Evolutionary conservation across 805 yeast genomes (phyloP), one percentile per base, ranked within the genome.

Genomic region (Cyberlindnera americana): DNA sequence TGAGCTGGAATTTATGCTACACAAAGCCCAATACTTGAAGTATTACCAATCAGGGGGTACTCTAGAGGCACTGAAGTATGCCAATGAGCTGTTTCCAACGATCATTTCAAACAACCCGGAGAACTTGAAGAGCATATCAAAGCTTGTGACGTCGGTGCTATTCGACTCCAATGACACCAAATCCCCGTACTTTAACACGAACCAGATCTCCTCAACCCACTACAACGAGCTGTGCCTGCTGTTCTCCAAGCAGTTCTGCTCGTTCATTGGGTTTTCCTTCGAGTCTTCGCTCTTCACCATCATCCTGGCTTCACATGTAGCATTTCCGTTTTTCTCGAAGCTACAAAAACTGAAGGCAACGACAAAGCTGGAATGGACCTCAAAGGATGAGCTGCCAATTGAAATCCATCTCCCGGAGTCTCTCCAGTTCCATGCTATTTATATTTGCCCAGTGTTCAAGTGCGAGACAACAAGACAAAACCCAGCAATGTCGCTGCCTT

Each of bases 391-490:
- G 57, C 54, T 81, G 14, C 85, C 86, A 3, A 78, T 79, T 37
- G 83, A 76, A 46, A 71, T 78, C 16, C 66, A 67, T 22, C 59
- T 81, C 16, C 88, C 89, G 1, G 57, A 59, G 0, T 60, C 60
- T 18, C 57, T 78, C 35, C 73, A 72, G 39, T 79, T 71, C 57
- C 88, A 81, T 53, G 76, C 86, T 2, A 69, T 81, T 2, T 81
- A 80, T 53, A 81, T 81, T 4, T 81, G 89, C 53, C 89, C 89
- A 0, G 83, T 81, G 1, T 66, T 78, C 13, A 80, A 79, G 53
- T 83, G 78, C 46, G 85, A 80, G 52, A 80, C 85, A 1, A 64
- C 60, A 12, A 37, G 42, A 1, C 66, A 61, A 15, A 78, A 79
- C 49, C 85, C 84, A n/a, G 82, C 86, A 4, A 71, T 72, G 65